Conservation (phyloP, 805 yeast genomes). For the Clavispora fructus region DNA sequence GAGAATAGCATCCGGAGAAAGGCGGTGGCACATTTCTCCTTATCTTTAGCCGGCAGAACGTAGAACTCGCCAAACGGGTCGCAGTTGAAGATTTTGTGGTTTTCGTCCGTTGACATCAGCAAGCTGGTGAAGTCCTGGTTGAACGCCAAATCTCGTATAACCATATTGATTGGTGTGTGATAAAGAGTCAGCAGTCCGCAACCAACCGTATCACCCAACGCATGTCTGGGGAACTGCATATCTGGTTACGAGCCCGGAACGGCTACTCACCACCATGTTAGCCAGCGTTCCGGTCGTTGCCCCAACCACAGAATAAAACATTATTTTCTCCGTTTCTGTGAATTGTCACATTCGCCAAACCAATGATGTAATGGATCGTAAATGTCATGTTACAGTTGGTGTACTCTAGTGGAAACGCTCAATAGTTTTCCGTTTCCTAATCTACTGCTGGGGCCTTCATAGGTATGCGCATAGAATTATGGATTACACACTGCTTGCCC, state of each 20-base stretch:
- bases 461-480: background rate
- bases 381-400: too few relatives aligned
- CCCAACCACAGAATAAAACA: too few relatives aligned
- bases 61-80: slow-evolving; percentile 44
- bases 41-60: slow-evolving; percentile 13
- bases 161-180: background rate
- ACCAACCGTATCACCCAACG: background rate
- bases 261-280: background rate
- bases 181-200: background rate
- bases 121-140: slow-evolving; percentile 40
- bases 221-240: background rate
- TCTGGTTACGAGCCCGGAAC: background rate
- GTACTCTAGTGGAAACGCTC: too few relatives aligned
- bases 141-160: slow-evolving; percentile 25
- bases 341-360: background rate
- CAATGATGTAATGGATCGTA: too few relatives aligned
- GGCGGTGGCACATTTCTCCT: slow-evolving; percentile 21
- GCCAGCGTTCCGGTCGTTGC: background rate
- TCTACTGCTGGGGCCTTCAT: too few relatives aligned
- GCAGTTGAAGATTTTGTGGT: slow-evolving; percentile 37
- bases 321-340: too few relatives aligned
- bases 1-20: slow-evolving; percentile 36
- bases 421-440: too few relatives aligned
- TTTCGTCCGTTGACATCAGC: slow-evolving; percentile 27
- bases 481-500: background rate